Evolutionary conservation across 1,139 yeast genomes (phyloP), one percentile per base, ranked within the genome.

Genomic region (Saccharomyces hybrid): DNA sequence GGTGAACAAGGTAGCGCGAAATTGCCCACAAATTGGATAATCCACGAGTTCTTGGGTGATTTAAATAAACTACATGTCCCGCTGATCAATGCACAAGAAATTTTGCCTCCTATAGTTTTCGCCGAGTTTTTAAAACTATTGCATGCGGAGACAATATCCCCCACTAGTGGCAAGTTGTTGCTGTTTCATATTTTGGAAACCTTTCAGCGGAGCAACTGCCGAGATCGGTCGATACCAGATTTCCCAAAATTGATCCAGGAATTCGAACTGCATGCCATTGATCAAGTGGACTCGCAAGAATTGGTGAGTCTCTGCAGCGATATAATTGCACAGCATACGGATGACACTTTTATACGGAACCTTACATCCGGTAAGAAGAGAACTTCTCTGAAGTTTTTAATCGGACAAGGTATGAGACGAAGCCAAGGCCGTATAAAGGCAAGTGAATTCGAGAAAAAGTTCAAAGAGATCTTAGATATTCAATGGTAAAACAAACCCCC

Each of bases 351-450:
- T 14, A 86, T 86, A 6, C 72, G 73, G 4, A 81, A 81, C 51
- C 78, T 86, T 19, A 68, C 71, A 32, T 67, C 74, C 0, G 90
- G 90, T 0, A 85, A 85, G 54, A 80, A 78, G 58, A 72, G 74
- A 46, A 80, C 79, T 48, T 81, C 90, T 16, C 68, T 91, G 29
- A 88, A 90, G 64, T 90, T 77, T 63, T 73, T 93, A 55, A 78
- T 93, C 2, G 99, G 98, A 0, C 81, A 81, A 65, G 96, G 90
- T 14, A 89, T 95, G 96, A 80, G 82, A 61, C 74, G 77, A 56
- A 79, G 88, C 1, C 84, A 83, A 58, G 97, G 97, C 2, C 82
- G 78, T 60, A 77, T 84, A 4, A 74, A 77, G 47, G 79, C 89
- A 0, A 70, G 71, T 3, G 67, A 70, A n/a, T 75, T 84, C 54